phyloP scores from a whole-genome alignment of 352 stramenopile genomes.

The Pythium dissimile region DNA sequence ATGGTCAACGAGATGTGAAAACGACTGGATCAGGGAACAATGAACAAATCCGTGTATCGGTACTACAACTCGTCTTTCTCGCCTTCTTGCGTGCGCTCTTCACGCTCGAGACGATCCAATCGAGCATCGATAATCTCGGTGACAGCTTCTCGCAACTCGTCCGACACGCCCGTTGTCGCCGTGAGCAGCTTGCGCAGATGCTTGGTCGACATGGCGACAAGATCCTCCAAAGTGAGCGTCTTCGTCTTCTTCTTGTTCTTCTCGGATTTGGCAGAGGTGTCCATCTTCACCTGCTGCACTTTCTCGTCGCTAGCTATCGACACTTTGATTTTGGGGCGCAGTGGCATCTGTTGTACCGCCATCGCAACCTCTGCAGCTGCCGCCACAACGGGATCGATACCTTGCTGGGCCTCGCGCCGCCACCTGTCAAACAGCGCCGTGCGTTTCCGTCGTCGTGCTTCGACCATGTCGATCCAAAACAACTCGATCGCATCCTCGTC shows the following conservation, averaged over 20 bases:
- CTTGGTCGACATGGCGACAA: slow-evolving; percentile 43
- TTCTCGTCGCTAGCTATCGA: not conserved
- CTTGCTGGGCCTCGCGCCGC: slow-evolving; percentile 16
- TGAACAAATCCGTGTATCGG: too few species aligned
- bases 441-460: slow-evolving; percentile 35
- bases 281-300: not conserved
- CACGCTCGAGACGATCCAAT: slow-evolving; percentile 35
- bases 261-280: too few species aligned
- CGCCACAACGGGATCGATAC: slow-evolving; percentile 11
- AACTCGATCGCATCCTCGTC: slow-evolving; percentile 68
- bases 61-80: slow-evolving; percentile 7
- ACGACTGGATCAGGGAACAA: not conserved
- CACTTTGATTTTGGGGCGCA: slow-evolving; percentile 1
- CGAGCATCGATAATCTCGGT: slow-evolving; percentile 46
- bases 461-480: slow-evolving; percentile 77
- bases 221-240: slow-evolving; percentile 38
- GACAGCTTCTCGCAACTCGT: slow-evolving; percentile 36
- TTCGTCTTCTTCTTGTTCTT: slow-evolving; percentile 32
- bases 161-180: slow-evolving; percentile 23
- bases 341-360: slow-evolving; percentile 11
- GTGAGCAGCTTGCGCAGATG: slow-evolving; percentile 46
- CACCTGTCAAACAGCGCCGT: slow-evolving; percentile 49
- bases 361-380: slow-evolving; percentile 7
- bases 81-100: slow-evolving; percentile 5
- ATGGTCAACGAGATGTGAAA: not conserved